phyloP scores from a whole-genome alignment of 2,329 filamentous ascomycete genomes.

The Hymenoscyphus salicellus region DNA sequence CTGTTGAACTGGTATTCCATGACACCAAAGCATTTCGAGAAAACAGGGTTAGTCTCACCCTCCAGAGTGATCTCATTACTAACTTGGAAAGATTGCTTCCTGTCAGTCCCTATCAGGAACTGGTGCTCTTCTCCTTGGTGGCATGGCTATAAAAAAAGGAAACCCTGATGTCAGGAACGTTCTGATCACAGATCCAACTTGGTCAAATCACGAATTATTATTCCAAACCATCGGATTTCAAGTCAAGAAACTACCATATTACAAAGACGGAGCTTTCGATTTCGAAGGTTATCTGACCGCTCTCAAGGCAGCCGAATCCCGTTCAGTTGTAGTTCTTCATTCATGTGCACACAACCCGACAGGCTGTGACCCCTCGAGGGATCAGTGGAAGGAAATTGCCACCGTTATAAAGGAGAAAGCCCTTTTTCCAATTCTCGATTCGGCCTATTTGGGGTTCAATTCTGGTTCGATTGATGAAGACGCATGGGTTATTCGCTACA shows the following conservation, averaged over 20 bases:
- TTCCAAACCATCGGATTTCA: constrained; percentile 38
- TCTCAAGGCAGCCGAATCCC: constrained; percentile 31
- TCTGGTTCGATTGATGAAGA: constrained; percentile 35
- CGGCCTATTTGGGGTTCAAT: constrained; percentile 37
- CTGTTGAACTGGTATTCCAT: constrained; percentile 36
- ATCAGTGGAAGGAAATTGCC: constrained; percentile 37
- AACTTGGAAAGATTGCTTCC: constrained; percentile 32
- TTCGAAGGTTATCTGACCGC: constrained; percentile 34
- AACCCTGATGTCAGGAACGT: constrained; percentile 32
- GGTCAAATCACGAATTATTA: constrained; percentile 42
- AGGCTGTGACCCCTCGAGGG: constrained; percentile 40
- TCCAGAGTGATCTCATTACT: too few relatives aligned
- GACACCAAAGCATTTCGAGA: constrained; percentile 31
- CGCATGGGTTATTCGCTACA: constrained; percentile 35
- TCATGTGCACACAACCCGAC: constrained; percentile 46
- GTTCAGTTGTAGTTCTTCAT: constrained; percentile 39
- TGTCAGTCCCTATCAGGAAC: constrained; percentile 43
- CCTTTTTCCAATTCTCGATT: constrained; percentile 37
- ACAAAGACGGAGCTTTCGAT: constrained; percentile 36
- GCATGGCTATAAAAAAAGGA: constrained; percentile 31
- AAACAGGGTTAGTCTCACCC: constrained; percentile 30
- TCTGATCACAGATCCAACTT: constrained; percentile 42
- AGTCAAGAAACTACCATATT: constrained; percentile 39
- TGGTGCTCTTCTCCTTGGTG: constrained; percentile 40
- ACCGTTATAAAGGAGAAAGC: constrained; percentile 22